Evolutionary conservation across 2,329 filamentous ascomycete species (phyloP), one percentile per base, ranked within the genome.

Genomic region (Diplodia corticola): DNA sequence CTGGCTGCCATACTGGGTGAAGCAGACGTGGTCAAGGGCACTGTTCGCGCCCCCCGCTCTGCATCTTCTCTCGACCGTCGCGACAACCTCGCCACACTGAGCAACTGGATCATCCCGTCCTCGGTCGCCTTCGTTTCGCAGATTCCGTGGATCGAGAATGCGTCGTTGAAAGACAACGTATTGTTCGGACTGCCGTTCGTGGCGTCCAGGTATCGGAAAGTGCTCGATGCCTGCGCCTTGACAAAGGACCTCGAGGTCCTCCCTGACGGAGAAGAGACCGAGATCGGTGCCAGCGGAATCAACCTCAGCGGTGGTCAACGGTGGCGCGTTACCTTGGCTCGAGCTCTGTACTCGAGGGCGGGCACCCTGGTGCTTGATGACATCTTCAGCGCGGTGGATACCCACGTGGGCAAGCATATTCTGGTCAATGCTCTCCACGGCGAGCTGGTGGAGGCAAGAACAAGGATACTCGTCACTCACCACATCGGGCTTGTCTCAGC

Each of bases 241-340:
- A 82, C 88, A 65, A 85, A 89, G 0, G 93, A 96, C 80, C 77
- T 96, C 5, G 91, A 94, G 54, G 94, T 95, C 86, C 82, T 96
- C 15, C 92, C 92, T 0, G 85, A 89, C 64, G 90, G 91, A 3
- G 93, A 96, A 71, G 76, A 85, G 71, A 96, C 92, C 0, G 92
- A 96, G 76, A 94, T 96, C 72, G 93, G 92, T 22, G 92, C 96
- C 76, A 87, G 91, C 68, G 92, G 93, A 54, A 96, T 96, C 73
- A 96, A 91, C 4, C 89, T 96, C 5, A 95, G 91, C n/a, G 92
- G 92, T 63, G 54, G 92, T 17, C 53, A 66, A 24, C 88, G 91
- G 72, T 93, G 91, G 90, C 86, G 92, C 63, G 85, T 95, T 35
- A 91, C 90, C 0, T 87, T 96, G 70, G 92, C 91, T 1, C 83